Evolutionary conservation across 371 early-diverging fungal genomes (phyloP), one percentile per base, ranked within the genome.

Genomic region (Parasitella parasitica): DNA sequence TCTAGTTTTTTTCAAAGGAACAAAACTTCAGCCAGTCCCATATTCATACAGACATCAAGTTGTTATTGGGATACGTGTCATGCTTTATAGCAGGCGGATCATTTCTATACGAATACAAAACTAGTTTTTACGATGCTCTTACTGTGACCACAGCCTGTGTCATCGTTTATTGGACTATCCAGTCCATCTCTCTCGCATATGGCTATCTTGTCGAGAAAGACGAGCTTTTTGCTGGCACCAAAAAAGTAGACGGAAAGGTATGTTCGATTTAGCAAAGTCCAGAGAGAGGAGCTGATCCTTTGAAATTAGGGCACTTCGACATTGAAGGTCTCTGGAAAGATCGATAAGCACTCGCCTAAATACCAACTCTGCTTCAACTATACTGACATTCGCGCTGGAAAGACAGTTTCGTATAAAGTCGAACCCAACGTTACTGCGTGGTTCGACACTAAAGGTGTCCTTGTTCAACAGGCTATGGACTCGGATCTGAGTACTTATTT

Each of bases 1-100:
- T 22, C 12, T 52, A 75, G 77, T 73, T 38, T 20, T 59, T 68
- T 54, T 52, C 60, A 6, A 61, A 55, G 11, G 71, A 74, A 18
- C 28, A 55, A 12, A 38, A 54, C 0, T 80, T 66, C 32, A 48
- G 9, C 3, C 69, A 80, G 59, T 66, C 66, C 6, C 74, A 77
- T 46, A 34, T 46, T 1, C 81, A 80, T 41, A 72, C 73, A 6
- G 74, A 80, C 46, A 53, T 80, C 59, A 77, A 76, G 56, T 66
- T 80, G 4, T 16, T 73, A 6, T 39, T 77, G 15, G 81, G 81
- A 28, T 80, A 76, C 49, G 46, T 70, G 27, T 77, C 81, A 2
- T 72, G 74, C 48, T 16, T 72, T 2, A 62, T 80, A 60, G 81
- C 81, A 12, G 76, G 56, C 6, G 73, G 63, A 4, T 70, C 74